Conservation (phyloP, 305 asterid genomes). For the Solanum hybrid region DNA sequence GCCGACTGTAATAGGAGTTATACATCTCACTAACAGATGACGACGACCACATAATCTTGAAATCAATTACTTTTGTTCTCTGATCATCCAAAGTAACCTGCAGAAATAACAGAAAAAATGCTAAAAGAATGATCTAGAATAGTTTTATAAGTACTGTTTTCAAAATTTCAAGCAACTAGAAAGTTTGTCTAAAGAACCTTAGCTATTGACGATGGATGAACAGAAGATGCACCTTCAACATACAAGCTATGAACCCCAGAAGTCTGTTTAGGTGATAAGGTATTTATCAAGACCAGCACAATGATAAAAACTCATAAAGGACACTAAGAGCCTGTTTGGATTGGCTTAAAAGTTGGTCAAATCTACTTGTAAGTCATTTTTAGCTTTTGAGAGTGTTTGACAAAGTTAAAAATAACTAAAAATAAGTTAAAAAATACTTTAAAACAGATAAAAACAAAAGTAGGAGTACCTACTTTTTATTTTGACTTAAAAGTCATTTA, state of each 20-base stretch:
- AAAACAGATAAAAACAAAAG: background rate
- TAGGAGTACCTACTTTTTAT: background rate
- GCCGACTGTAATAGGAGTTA: slow-evolving; percentile 52
- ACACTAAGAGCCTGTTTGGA: background rate
- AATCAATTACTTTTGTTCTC: slow-evolving; percentile 52
- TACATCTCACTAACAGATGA: slow-evolving; percentile 39
- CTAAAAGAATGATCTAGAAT: background rate
- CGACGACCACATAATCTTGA: slow-evolving; percentile 71
- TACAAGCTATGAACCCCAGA: slow-evolving; percentile 50
- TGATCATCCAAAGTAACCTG: slow-evolving; percentile 75
- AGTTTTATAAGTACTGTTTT: background rate
- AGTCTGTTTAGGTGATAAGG: slow-evolving; percentile 39
- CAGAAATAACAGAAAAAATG: slow-evolving; percentile 14
- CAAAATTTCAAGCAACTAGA: slow-evolving; percentile 9
- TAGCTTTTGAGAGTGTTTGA: background rate
- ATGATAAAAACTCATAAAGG: slow-evolving; percentile 2
- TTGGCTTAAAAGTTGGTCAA: background rate
- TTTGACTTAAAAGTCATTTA: background rate
- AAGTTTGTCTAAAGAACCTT: slow-evolving; percentile 39
- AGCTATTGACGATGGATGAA: slow-evolving; percentile 72
- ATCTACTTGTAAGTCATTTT: background rate
- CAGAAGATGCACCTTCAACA: slow-evolving; percentile 86
- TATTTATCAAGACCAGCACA: slow-evolving; percentile 5
- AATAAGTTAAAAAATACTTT: background rate
- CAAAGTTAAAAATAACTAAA: background rate